Base-by-base conservation (phyloP, 139 green algal genomes). In the Chlorella sp. region DNA sequence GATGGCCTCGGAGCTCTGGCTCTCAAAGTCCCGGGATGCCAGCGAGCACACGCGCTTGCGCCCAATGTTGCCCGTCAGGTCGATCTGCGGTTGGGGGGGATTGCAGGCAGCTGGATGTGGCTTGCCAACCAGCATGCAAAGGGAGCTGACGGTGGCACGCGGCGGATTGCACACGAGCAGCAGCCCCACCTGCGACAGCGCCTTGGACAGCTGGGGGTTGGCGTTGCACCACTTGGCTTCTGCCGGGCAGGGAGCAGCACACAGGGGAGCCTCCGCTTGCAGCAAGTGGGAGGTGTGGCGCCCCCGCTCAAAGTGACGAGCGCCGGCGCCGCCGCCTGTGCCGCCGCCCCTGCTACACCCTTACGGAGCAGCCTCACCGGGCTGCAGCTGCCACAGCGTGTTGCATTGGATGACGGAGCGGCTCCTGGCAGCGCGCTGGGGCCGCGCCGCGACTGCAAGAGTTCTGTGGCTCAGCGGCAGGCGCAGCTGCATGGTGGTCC, bases 21-120 rank as follows among this genome's bases (percentile, higher is more conserved):
- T 39, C 44, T 76, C 28, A 16, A 60, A 79, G n/a, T 89, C 85
- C 20, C 64, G 28, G 36, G 47, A 56, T 2, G 73, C 78, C 1
- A 89, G 44, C 18, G 41, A 74, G 85, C 85, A 89, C 36, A 86
- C 20, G 25, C 85, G 75, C 74, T 87, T 82, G 51, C 13, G 75
- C 34, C 82, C 75, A 13, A 87, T 83, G 51, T 68, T 30, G 17
- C 68, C 80, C 34, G 68, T 74, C 47, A 85, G 47, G 47, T 75
- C 64, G 2, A 75, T 28, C 44, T 84, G 60, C 44, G n/a, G n/a
- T n/a, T n/a, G n/a, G n/a, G n/a, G n/a, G n/a, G n/a, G n/a, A n/a
- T n/a, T n/a, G n/a, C n/a, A n/a, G n/a, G n/a, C n/a, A n/a, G n/a
- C n/a, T n/a, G n/a, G n/a, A n/a, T n/a, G n/a, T n/a, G n/a, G n/a